These are phyloP conservation scores for Eucalyptus shirleyi DNA, from an alignment of 345 rosid species.

Conservation along the genomic window DNA sequence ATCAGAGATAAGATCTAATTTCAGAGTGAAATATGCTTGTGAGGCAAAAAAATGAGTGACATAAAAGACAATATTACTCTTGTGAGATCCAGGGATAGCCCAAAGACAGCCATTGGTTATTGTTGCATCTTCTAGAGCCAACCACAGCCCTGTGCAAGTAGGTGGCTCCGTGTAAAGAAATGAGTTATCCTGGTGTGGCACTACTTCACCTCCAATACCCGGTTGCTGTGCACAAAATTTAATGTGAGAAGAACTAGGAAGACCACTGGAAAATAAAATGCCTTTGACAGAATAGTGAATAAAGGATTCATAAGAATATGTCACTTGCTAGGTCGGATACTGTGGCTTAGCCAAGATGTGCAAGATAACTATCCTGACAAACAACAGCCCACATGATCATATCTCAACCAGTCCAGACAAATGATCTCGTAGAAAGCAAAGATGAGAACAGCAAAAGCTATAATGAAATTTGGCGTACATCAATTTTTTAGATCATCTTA, in stretches of 20 bases:
- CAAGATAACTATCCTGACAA: neutral
- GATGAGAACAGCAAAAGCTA: neutral
- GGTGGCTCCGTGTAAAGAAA: slow-evolving; percentile 81
- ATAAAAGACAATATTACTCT: slow-evolving; percentile 27
- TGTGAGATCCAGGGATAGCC: slow-evolving; percentile 98
- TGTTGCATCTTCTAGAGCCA: slow-evolving; percentile 93
- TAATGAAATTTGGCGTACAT: neutral
- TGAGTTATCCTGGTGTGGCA: slow-evolving; percentile 91
- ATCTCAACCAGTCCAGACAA: neutral
- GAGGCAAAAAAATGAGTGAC: neutral
- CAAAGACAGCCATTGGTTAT: slow-evolving; percentile 78
- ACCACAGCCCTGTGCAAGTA: slow-evolving; percentile 92
- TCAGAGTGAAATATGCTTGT: neutral
- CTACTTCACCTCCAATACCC: slow-evolving; percentile 95
- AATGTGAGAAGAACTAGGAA: neutral
- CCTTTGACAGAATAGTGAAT: neutral
- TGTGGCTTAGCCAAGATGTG: neutral
- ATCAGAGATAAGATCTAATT: neutral
- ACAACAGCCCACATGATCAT: neutral
- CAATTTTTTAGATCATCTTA: neutral
- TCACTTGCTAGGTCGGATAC: neutral
- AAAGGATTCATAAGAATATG: neutral
- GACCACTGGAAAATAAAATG: neutral
- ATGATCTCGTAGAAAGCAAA: neutral
- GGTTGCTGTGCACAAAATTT: slow-evolving; percentile 56